Evolutionary conservation across 2,329 filamentous ascomycete species (phyloP).

Genomic region (Phyllosticta citrichinensis): DNA sequence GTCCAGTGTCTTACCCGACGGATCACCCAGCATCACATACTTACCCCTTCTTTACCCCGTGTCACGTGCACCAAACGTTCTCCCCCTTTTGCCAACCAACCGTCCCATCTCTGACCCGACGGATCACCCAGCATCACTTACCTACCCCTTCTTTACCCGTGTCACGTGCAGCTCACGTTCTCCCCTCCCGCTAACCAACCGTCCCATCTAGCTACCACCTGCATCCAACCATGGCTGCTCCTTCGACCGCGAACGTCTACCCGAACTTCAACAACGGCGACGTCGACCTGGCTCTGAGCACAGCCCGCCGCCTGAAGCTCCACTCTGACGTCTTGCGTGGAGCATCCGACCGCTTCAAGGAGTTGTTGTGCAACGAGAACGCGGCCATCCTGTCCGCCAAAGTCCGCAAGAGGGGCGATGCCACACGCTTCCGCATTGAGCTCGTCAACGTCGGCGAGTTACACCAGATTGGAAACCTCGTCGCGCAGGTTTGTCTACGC

Average conservation of each 20-base stretch:
- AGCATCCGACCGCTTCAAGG: constrained; percentile 20
- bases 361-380: constrained; percentile 21
- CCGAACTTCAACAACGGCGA: constrained; percentile 1
- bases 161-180: too few relatives aligned
- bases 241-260: background rate
- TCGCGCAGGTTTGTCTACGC: background rate
- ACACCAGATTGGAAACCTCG: constrained; percentile 12
- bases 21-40: too few relatives aligned
- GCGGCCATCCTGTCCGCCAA: constrained; percentile 20
- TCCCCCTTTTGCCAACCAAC: too few relatives aligned
- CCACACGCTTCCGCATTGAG: constrained; percentile 25
- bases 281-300: constrained; percentile 19
- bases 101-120: too few relatives aligned
- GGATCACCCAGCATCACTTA: too few relatives aligned
- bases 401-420: constrained; percentile 18
- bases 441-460: constrained; percentile 16
- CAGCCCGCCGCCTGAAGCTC: constrained; percentile 22
- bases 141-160: too few relatives aligned
- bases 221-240: background rate
- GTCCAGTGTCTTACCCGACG: too few relatives aligned
- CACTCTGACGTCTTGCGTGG: constrained; percentile 26
- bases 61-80: too few relatives aligned
- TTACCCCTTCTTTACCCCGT: too few relatives aligned
- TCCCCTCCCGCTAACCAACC: too few relatives aligned
- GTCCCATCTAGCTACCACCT: too few relatives aligned